These are phyloP conservation scores for Cornus controversa DNA, from an alignment of 148 eudicot genomes.

Conservation along the genomic window DNA sequence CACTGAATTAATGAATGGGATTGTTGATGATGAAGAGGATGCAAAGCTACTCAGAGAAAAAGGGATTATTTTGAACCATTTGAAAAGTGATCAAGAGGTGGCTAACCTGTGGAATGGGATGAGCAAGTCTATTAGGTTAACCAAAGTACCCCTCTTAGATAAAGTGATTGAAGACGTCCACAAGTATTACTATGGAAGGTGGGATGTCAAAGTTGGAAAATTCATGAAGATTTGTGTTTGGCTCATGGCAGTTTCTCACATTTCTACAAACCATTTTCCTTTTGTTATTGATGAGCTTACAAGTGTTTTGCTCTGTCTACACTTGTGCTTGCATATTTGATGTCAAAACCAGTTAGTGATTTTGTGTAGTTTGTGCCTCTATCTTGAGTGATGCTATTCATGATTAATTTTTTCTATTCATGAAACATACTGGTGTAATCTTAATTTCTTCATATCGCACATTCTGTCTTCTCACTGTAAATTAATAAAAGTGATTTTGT, in stretches of 20 bases:
- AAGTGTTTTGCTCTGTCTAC: too few relatives aligned
- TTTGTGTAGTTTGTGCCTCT: too few relatives aligned
- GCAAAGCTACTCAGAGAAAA: conserved; percentile 23
- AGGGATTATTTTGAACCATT: neutral
- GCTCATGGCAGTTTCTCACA: neutral
- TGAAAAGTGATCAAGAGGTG: conserved; percentile 17
- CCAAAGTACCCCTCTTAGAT: conserved; percentile 16
- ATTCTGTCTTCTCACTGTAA: too few relatives aligned
- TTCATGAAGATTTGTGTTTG: conserved; percentile 6
- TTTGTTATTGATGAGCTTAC: too few relatives aligned
- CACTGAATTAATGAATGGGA: conserved; percentile 45
- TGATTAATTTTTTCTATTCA: too few relatives aligned
- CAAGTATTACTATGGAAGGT: conserved; percentile 12
- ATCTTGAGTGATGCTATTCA: too few relatives aligned
- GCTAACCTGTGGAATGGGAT: conserved; percentile 41
- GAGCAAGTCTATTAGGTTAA: conserved; percentile 24
- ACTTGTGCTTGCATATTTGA: too few relatives aligned
- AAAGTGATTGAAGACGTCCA: conserved; percentile 22
- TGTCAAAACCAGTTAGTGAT: too few relatives aligned
- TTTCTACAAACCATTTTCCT: too few relatives aligned
- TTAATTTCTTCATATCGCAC: too few relatives aligned
- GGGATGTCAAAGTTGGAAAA: conserved; percentile 14
- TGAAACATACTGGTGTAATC: too few relatives aligned
- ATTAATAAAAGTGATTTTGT: too few relatives aligned
- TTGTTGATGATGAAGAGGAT: conserved; percentile 33